A percentile compares a stretch with the other conserved stretches of the same genome.
Conservation (phyloP, 805 yeast species). For the Candida maesae region DNA sequence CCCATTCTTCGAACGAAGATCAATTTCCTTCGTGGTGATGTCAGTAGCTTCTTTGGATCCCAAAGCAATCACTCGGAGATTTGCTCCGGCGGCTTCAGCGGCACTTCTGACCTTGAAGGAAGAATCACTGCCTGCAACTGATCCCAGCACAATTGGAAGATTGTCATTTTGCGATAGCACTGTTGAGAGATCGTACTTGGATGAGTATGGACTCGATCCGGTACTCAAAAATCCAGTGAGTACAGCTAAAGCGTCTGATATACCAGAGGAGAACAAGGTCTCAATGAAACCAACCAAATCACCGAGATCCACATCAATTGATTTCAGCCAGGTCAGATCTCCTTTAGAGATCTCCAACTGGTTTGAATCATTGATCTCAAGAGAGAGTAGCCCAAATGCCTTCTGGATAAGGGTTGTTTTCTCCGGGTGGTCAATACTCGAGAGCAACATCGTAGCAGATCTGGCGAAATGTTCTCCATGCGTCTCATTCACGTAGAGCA, state of each 20-base stretch:
- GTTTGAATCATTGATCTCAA: constrained; percentile 1
- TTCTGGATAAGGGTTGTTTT: constrained; percentile 3
- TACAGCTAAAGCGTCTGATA: constrained; percentile 16
- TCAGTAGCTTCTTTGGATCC: constrained; percentile 68
- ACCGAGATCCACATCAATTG: constrained; percentile 4
- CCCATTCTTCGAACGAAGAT: constrained; percentile 43
- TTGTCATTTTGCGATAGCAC: constrained; percentile 20
- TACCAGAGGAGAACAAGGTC: constrained; percentile 1
- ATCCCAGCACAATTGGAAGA: constrained; percentile 49
- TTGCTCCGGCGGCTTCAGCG: constrained; percentile 31
- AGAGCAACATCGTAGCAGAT: constrained; percentile 12
- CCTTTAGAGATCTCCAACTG: not conserved
- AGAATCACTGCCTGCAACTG: constrained; percentile 66
- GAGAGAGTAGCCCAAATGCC: constrained; percentile 12
- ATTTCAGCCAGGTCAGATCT: not conserved
- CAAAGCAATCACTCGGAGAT: constrained; percentile 52
- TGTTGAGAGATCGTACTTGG: constrained; percentile 32
- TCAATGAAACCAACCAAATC: constrained; percentile 6
- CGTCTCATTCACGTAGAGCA: constrained; percentile 22
- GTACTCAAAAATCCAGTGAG: constrained; percentile 27
- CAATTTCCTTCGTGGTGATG: constrained; percentile 53
- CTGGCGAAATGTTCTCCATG: constrained; percentile 17
- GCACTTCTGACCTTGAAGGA: constrained; percentile 46
- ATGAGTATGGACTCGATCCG: constrained; percentile 29
- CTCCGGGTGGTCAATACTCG: not conserved